phyloP scores from a whole-genome alignment of 1,139 yeast genomes.

The Geotrichum cucujoidarum region DNA sequence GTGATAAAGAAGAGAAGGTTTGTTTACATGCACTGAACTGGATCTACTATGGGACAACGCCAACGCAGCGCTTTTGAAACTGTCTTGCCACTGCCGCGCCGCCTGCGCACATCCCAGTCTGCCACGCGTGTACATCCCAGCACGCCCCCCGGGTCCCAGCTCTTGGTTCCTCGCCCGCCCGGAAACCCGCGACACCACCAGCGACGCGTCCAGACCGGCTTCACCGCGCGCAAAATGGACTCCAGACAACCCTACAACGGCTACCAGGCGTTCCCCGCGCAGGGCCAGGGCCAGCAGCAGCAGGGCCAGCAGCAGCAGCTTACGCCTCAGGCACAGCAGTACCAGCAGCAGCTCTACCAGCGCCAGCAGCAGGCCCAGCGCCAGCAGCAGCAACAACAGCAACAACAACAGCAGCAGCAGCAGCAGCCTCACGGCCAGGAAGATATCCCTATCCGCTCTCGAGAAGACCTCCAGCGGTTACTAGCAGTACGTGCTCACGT shows the following conservation, averaged over 20 bases:
- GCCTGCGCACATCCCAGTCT: too few species aligned
- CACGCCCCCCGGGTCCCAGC: too few species aligned
- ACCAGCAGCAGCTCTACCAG: slow-evolving; percentile 10
- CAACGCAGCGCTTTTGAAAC: too few species aligned
- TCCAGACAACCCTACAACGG: background rate
- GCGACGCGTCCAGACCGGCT: background rate
- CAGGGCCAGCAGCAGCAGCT: slow-evolving; percentile 8
- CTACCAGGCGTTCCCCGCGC: background rate
- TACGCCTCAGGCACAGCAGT: slow-evolving; percentile 4
- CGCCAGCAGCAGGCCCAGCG: slow-evolving; percentile 8
- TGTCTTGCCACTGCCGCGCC: too few species aligned
- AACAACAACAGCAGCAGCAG: slow-evolving; percentile 14
- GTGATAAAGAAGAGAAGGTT: background rate
- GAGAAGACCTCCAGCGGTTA: slow-evolving; percentile 13
- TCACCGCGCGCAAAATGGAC: background rate
- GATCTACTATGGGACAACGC: too few species aligned
- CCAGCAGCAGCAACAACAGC: slow-evolving; percentile 8
- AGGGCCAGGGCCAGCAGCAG: slow-evolving; percentile 9
- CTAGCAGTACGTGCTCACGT: slow-evolving; percentile 11
- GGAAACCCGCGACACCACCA: background rate
- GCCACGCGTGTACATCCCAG: too few species aligned
- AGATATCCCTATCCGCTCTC: slow-evolving; percentile 12
- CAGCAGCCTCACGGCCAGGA: slow-evolving; percentile 7
- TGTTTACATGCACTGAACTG: too few species aligned
- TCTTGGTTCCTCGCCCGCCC: too few species aligned